phyloP scores from a whole-genome alignment of 2,329 filamentous ascomycete species.

The Claviceps sp. region DNA sequence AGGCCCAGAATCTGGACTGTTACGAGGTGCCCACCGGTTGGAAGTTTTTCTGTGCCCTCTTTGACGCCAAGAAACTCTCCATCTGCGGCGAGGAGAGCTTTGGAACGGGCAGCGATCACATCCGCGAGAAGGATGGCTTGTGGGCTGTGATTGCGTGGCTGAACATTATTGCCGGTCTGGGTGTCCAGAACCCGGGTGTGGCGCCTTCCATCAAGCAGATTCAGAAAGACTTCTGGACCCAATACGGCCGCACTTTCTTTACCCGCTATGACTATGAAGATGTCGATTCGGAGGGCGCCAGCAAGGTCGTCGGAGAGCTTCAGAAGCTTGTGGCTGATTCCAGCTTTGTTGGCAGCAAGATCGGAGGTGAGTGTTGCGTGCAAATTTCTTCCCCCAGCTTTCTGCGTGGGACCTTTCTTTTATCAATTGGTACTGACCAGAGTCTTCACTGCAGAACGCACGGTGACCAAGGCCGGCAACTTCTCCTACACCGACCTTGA shows the following conservation, averaged over 20 bases:
- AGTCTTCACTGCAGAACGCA: constrained; percentile 39
- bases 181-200: constrained; percentile 63
- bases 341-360: constrained; percentile 67
- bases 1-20: constrained; percentile 79
- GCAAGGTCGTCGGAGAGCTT: constrained; percentile 76
- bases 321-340: constrained; percentile 61
- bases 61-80: constrained; percentile 88
- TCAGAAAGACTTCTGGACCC: constrained; percentile 93
- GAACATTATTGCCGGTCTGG: constrained; percentile 93
- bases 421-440: constrained; percentile 3
- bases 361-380: constrained; percentile 42
- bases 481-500: constrained; percentile 99
- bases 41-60: constrained; percentile 98
- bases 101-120: constrained; percentile 95
- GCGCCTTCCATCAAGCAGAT: constrained; percentile 91
- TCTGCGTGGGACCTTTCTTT: neutral
- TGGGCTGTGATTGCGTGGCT: constrained; percentile 97
- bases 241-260: constrained; percentile 96
- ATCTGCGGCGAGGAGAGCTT: constrained; percentile 99
- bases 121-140: constrained; percentile 95
- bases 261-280: constrained; percentile 98
- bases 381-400: neutral
- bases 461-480: constrained; percentile 81
- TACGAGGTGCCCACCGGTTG: constrained; percentile 98
- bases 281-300: constrained; percentile 79